A percentile compares a stretch with the other conserved stretches of the same genome.
Conservation (phyloP, 768 basidiomycete species). For the Cantharellus cinnabarinus region DNA sequence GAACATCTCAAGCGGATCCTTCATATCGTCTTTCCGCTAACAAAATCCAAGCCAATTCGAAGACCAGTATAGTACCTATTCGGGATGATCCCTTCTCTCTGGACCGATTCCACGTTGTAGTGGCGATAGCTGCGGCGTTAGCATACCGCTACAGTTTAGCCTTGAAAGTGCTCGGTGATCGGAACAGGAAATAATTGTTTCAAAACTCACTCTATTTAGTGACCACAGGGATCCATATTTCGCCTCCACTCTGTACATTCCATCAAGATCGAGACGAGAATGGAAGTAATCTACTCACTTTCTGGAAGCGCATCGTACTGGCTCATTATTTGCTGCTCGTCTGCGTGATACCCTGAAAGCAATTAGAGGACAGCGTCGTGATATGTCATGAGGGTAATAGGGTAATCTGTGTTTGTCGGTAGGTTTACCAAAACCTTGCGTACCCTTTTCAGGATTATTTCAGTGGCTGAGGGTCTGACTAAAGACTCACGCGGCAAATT, state of each 20-base stretch:
- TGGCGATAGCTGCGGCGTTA: conserved; percentile 40
- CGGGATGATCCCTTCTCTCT: conserved; percentile 32
- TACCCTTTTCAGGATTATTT: no score
- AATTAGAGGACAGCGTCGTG: conserved; percentile 43
- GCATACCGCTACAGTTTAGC: conserved; percentile 62
- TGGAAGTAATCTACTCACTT: conserved; percentile 21
- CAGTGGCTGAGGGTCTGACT: no score
- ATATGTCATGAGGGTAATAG: conserved; percentile 47
- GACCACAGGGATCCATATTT: conserved; percentile 55
- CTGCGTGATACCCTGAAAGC: conserved; percentile 54
- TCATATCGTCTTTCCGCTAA: conserved; percentile 41
- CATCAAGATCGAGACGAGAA: neutral
- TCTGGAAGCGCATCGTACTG: conserved; percentile 32
- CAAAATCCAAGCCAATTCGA: conserved; percentile 62
- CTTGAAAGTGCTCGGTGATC: conserved; percentile 16
- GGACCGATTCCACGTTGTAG: conserved; percentile 37
- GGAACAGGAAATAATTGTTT: neutral
- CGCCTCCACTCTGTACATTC: conserved; percentile 24
- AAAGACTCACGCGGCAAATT: conserved; percentile 46
- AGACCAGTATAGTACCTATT: conserved; percentile 52
- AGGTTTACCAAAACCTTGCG: no score
- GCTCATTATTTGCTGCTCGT: conserved; percentile 39
- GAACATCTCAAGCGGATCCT: conserved; percentile 46
- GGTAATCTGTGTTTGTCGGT: conserved; percentile 17
- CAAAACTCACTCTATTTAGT: conserved; percentile 32